Percentiles rank a stretch among this genome's conserved stretches.
phyloP scores from a whole-genome alignment of 306 rosid genomes.

The Gillenia trifoliata region DNA sequence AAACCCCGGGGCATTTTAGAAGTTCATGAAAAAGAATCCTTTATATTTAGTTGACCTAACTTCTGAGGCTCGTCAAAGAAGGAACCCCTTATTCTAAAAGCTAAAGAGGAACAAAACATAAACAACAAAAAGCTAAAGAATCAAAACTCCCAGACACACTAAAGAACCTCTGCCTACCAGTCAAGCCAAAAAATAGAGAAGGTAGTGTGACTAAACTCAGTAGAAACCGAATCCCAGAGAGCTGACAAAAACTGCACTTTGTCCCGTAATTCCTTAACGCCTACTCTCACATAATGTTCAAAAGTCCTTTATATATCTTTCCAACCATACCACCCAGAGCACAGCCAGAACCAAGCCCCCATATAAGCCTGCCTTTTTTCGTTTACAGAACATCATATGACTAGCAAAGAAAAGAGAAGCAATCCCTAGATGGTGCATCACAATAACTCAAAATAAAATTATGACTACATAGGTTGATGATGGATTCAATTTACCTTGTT shows the following conservation, averaged over 20 bases:
- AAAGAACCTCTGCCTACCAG: no score
- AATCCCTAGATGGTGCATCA: neutral
- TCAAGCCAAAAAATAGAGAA: neutral
- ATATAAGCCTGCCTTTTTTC: neutral
- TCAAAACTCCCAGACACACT: no score
- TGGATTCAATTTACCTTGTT: constrained; percentile 3
- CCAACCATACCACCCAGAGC: neutral
- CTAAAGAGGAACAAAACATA: neutral
- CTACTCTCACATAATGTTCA: neutral
- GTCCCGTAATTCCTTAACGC: neutral
- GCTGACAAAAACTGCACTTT: neutral
- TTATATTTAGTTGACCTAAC: neutral
- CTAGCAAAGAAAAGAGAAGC: neutral
- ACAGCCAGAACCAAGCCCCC: neutral
- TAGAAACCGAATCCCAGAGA: neutral
- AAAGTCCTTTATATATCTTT: neutral
- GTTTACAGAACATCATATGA: neutral
- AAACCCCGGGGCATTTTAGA: neutral
- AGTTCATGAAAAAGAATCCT: neutral
- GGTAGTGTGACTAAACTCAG: neutral
- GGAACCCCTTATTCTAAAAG: neutral
- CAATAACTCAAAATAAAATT: neutral
- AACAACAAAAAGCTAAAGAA: neutral
- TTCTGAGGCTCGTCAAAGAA: neutral
- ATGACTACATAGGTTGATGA: neutral